These are phyloP conservation scores for Achaetomiella virescens DNA, from an alignment of 495 filamentous ascomycete genomes.

Conservation along the genomic window DNA sequence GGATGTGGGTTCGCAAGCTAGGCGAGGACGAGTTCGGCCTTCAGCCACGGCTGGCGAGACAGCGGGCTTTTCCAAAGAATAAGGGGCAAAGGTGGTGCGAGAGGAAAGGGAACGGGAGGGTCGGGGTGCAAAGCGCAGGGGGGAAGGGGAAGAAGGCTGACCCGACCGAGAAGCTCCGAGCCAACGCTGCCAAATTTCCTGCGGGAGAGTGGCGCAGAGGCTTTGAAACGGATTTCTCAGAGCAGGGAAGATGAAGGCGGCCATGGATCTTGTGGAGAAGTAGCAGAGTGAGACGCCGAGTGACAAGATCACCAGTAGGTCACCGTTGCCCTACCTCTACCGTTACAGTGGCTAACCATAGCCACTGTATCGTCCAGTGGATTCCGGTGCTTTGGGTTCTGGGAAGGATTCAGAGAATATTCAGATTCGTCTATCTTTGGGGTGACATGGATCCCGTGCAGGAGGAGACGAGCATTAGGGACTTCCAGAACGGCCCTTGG, in stretches of 20 bases:
- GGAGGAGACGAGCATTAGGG: conserved; percentile 14
- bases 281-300: conserved; percentile 30
- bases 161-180: not conserved
- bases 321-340: not conserved
- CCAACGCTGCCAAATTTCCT: conserved; percentile 1
- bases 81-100: not conserved
- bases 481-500: conserved; percentile 13
- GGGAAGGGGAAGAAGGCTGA: not conserved
- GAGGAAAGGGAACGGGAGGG: not conserved
- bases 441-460: conserved; percentile 16
- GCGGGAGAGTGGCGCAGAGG: conserved; percentile 2
- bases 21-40: conserved; percentile 9
- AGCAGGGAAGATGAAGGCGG: conserved; percentile 28
- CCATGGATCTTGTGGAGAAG: conserved; percentile 26
- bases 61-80: not conserved
- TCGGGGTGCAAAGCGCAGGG: not conserved
- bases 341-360: not conserved
- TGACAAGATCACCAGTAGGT: conserved; percentile 36
- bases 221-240: conserved; percentile 16
- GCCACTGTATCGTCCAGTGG: conserved; percentile 32
- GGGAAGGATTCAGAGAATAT: conserved; percentile 24
- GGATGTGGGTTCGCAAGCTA: not conserved
- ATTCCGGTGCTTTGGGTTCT: conserved; percentile 27
- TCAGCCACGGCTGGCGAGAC: not conserved
- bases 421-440: conserved; percentile 23